These are phyloP conservation scores for Nannochloropsis salina DNA, from an alignment of 108 stramenopile genomes.

Conservation along the genomic window DNA sequence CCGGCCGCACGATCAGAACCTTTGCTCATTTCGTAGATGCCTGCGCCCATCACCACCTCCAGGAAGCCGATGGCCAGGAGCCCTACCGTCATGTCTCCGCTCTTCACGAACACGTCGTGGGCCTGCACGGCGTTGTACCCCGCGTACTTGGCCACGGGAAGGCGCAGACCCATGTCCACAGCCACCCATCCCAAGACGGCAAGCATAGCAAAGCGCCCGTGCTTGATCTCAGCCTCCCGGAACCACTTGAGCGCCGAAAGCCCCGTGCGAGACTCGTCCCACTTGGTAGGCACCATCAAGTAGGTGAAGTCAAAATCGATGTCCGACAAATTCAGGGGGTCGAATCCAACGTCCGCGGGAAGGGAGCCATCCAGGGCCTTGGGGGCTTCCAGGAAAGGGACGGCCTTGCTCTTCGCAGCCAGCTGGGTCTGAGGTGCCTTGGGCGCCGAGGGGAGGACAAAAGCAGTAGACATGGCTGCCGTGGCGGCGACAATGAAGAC, in stretches of 20 bases:
- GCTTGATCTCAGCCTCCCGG: constrained; percentile 58
- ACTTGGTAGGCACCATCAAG: constrained; percentile 27
- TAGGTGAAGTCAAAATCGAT: constrained; percentile 51
- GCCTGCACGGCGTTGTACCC: constrained; percentile 39
- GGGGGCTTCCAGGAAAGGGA: constrained; percentile 52
- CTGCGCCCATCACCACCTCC: constrained; percentile 50
- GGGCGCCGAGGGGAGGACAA: constrained; percentile 15
- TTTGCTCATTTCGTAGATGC: constrained; percentile 51
- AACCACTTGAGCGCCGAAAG: constrained; percentile 56
- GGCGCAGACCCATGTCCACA: constrained; percentile 52
- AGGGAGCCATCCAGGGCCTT: constrained; percentile 44
- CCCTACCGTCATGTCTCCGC: constrained; percentile 53
- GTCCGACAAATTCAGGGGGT: constrained; percentile 48
- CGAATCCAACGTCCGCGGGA: constrained; percentile 52
- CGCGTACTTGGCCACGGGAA: constrained; percentile 44
- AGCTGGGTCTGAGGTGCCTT: constrained; percentile 22
- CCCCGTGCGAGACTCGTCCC: not conserved
- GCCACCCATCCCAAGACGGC: constrained; percentile 54
- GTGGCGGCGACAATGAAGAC: constrained; percentile 26
- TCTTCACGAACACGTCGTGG: constrained; percentile 52
- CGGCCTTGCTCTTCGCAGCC: constrained; percentile 42
- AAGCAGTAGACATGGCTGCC: constrained; percentile 27
- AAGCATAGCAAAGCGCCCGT: constrained; percentile 52
- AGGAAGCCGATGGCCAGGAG: constrained; percentile 36
- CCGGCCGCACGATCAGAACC: constrained; percentile 52